Conservation (phyloP, 202 grass and related monocot species). For the Hordeum pubiflorum region DNA sequence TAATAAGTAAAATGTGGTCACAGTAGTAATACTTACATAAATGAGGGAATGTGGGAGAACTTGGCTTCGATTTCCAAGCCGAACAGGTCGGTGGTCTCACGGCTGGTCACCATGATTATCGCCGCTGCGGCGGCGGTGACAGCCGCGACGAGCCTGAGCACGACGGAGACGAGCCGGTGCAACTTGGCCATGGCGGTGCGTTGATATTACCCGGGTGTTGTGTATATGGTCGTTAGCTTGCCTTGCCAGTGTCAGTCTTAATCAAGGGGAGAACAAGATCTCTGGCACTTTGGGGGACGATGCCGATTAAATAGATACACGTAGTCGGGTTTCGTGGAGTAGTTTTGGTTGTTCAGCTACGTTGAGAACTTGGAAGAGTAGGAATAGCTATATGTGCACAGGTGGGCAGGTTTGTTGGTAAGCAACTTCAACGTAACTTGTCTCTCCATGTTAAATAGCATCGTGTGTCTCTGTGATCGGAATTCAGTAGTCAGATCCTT, state of each 20-base stretch:
- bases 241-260: background rate
- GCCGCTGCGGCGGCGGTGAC: slow-evolving; percentile 39
- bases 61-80: slow-evolving; percentile 79
- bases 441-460: background rate
- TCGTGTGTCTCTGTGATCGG: background rate
- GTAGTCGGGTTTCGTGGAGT: slow-evolving; percentile 2
- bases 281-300: background rate
- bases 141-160: slow-evolving; percentile 52
- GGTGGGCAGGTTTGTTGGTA: slow-evolving; percentile 25
- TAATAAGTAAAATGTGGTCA: no score
- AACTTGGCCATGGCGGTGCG: slow-evolving; percentile 39
- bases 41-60: slow-evolving; percentile 68
- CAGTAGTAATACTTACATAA: slow-evolving; percentile 35
- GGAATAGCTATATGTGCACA: background rate
- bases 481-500: background rate
- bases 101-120: slow-evolving; percentile 84
- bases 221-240: background rate
- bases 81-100: slow-evolving; percentile 56
- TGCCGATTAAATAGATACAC: slow-evolving; percentile 1
- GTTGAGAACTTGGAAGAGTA: background rate
- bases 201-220: background rate
- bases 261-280: background rate
- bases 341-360: slow-evolving; percentile 37
- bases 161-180: slow-evolving; percentile 20
- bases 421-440: slow-evolving; percentile 24